Conservation (phyloP, 345 rosid genomes). For the Physaria fendleri region DNA sequence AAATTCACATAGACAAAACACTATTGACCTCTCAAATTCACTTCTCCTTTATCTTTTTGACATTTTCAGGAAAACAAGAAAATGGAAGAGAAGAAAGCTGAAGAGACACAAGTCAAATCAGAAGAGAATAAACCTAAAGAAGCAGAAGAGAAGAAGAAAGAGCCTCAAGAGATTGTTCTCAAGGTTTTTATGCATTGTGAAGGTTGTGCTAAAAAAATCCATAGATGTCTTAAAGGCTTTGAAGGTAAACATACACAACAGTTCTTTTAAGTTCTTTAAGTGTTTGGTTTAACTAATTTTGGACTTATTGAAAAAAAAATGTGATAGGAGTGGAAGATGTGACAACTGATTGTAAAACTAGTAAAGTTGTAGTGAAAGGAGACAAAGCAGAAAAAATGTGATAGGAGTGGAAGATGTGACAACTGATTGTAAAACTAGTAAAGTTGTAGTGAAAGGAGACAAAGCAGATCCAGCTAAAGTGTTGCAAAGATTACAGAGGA, state of each 20-base stretch:
- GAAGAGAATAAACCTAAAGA: slow-evolving; percentile 41
- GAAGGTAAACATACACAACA: slow-evolving; percentile 40
- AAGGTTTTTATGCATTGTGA: slow-evolving; percentile 95
- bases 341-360: slow-evolving; percentile 63
- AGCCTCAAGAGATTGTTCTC: slow-evolving; percentile 63
- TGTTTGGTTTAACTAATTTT: neutral
- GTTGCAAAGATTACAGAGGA: slow-evolving; percentile 64
- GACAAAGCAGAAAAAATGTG: slow-evolving; percentile 67
- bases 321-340: slow-evolving; percentile 80
- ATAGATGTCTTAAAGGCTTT: slow-evolving; percentile 65
- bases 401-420: slow-evolving; percentile 83
- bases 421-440: slow-evolving; percentile 67
- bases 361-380: slow-evolving; percentile 90
- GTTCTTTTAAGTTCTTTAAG: neutral
- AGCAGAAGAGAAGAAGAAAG: slow-evolving; percentile 35
- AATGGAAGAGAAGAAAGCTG: slow-evolving; percentile 21
- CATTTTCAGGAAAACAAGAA: slow-evolving; percentile 22
- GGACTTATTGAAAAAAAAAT: neutral
- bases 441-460: slow-evolving; percentile 92
- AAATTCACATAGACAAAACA: slow-evolving; percentile 4
- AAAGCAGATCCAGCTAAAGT: slow-evolving; percentile 90
- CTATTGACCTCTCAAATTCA: neutral
- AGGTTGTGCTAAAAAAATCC: slow-evolving; percentile 92
- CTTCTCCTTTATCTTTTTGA: neutral
- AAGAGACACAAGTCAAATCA: slow-evolving; percentile 53